phyloP scores from a whole-genome alignment of 2,329 filamentous ascomycete genomes.

The Fusarium decemcellulare region DNA sequence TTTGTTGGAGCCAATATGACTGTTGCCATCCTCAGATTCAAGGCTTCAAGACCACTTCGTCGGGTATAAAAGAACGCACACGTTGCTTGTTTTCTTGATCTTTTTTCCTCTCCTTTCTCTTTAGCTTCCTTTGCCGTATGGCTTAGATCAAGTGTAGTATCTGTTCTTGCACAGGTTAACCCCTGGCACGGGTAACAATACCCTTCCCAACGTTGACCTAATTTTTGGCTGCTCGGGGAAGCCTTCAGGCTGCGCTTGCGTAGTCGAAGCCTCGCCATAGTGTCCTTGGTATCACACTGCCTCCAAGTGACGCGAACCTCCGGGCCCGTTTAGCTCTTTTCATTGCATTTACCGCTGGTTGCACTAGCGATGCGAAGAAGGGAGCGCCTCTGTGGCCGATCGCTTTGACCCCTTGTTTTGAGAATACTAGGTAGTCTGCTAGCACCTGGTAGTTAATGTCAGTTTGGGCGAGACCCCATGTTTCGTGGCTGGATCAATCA shows the following conservation, averaged over 20 bases:
- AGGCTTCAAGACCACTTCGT: conserved; percentile 4
- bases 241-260: conserved; percentile 33
- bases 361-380: conserved; percentile 43
- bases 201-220: conserved; percentile 10
- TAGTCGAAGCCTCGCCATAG: conserved; percentile 20
- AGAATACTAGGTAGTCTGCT: background rate
- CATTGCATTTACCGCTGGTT: conserved; percentile 43
- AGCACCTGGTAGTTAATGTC: background rate
- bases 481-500: background rate
- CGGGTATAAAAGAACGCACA: conserved; percentile 25
- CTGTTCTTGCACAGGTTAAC: conserved; percentile 48
- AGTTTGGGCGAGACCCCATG: background rate
- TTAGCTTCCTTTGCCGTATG: conserved; percentile 40
- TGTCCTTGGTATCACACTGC: conserved; percentile 48
- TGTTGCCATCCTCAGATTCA: conserved; percentile 14
- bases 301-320: conserved; percentile 41
- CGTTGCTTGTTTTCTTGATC: background rate
- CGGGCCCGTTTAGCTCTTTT: conserved; percentile 16
- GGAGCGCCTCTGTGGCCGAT: conserved; percentile 1
- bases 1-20: background rate
- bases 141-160: conserved; percentile 48
- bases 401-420: background rate
- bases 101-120: conserved; percentile 27
- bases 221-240: conserved; percentile 38
- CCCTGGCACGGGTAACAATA: conserved; percentile 31